A percentile compares a stretch with the other conserved stretches of the same genome.
Evolutionary conservation across 176 grass and related monocot genomes (phyloP).

Genomic region (Tillandsia fasciculata): DNA sequence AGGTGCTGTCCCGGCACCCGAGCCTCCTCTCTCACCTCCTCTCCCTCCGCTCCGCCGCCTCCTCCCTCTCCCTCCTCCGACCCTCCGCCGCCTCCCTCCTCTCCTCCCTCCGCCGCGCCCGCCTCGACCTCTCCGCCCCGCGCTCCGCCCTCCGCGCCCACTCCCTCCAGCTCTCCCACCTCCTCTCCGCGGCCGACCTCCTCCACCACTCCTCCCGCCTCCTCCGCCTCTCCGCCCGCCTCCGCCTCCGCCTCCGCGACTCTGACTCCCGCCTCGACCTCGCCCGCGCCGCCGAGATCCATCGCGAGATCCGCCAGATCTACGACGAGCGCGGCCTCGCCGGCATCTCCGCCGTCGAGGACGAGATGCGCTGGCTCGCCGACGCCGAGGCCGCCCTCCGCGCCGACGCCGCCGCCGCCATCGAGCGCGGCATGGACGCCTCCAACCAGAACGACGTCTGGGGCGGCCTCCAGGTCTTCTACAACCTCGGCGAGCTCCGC

Average conservation of each 20-base stretch:
- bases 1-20: constrained; percentile 85
- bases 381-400: constrained; percentile 55
- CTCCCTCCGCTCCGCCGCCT: constrained; percentile 71
- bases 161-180: constrained; percentile 75
- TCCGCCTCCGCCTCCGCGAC: constrained; percentile 42
- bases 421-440: constrained; percentile 55
- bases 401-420: constrained; percentile 52
- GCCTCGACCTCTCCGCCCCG: constrained; percentile 68
- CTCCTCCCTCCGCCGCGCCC: constrained; percentile 64
- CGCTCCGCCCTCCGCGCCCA: constrained; percentile 50
- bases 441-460: constrained; percentile 98
- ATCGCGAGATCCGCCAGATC: constrained; percentile 73
- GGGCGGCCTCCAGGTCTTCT: constrained; percentile 91
- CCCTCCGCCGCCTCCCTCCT: constrained; percentile 54
- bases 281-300: constrained; percentile 74
- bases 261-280: constrained; percentile 48
- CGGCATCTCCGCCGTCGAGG: constrained; percentile 74
- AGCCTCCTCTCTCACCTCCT: constrained; percentile 80
- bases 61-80: constrained; percentile 60
- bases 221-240: constrained; percentile 68
- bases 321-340: constrained; percentile 81
- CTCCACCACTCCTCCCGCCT: constrained; percentile 76
- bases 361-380: constrained; percentile 72
- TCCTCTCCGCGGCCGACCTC: constrained; percentile 75
- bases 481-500: constrained; percentile 86